phyloP scores from a whole-genome alignment of 352 stramenopile species.

The Phytophthora macrochlamydospora region DNA sequence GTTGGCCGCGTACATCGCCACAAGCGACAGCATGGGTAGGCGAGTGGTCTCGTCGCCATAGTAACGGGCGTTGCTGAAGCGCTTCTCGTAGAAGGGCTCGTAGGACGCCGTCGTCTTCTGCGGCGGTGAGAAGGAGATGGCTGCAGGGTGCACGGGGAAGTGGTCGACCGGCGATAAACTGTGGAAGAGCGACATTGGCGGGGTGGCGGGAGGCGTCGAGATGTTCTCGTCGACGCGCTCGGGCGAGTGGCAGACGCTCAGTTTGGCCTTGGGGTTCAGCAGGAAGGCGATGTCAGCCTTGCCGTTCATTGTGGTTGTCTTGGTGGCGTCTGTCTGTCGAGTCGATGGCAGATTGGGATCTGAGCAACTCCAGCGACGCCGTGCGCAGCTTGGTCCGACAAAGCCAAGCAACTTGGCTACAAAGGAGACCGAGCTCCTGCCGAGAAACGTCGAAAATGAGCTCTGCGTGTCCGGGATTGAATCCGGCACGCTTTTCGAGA shows the following conservation, averaged over 20 bases:
- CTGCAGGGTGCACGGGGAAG: conserved; percentile 3
- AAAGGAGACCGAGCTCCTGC: conserved; percentile 4
- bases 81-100: conserved; percentile 12
- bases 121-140: conserved; percentile 22
- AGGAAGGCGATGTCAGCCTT: conserved; percentile 30
- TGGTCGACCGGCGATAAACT: conserved; percentile 14
- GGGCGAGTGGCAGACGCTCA: conserved; percentile 3
- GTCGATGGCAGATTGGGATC: conserved; percentile 2
- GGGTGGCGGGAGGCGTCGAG: conserved; percentile 13
- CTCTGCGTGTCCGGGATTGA: conserved; percentile 3
- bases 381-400: conserved; percentile 6
- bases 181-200: conserved; percentile 25
- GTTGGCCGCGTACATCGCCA: conserved; percentile 19
- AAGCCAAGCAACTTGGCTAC: conserved; percentile 9
- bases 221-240: conserved; percentile 2
- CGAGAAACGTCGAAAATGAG: conserved; percentile 22
- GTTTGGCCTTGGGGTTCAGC: conserved; percentile 34
- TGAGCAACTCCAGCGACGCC: conserved; percentile 11
- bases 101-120: conserved; percentile 34
- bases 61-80: conserved; percentile 13
- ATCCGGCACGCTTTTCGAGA: conserved; percentile 5
- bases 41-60: conserved; percentile 19
- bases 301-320: conserved; percentile 24
- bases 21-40: conserved; percentile 18
- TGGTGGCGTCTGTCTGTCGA: conserved; percentile 1